These are phyloP conservation scores for Wickerhamomyces pijperi DNA, from an alignment of 805 yeast species.

Conservation along the genomic window DNA sequence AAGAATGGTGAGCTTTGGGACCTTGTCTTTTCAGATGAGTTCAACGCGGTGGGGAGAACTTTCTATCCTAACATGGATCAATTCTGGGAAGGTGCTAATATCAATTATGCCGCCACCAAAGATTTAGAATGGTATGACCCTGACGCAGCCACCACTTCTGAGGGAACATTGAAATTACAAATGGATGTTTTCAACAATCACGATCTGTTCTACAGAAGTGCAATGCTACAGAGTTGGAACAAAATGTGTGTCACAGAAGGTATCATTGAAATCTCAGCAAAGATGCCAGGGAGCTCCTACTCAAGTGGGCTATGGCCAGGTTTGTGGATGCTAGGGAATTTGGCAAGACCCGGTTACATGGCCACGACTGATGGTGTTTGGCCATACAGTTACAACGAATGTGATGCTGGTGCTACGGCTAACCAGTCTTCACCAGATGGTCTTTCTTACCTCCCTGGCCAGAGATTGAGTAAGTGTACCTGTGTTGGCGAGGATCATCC, in stretches of 20 bases:
- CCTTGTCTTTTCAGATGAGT: conserved; percentile 37
- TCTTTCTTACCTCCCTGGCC: conserved; percentile 34
- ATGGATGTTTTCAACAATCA: conserved; percentile 34
- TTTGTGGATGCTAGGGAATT: conserved; percentile 36
- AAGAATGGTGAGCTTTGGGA: conserved; percentile 27
- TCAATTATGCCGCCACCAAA: conserved; percentile 34
- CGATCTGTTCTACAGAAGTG: conserved; percentile 32
- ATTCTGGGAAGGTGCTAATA: conserved; percentile 32
- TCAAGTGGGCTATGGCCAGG: conserved; percentile 41
- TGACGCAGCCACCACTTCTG: conserved; percentile 30
- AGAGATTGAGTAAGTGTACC: conserved; percentile 31
- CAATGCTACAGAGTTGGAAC: conserved; percentile 39
- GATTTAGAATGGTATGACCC: conserved; percentile 45
- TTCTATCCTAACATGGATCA: conserved; percentile 38
- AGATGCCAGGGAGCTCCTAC: conserved; percentile 30
- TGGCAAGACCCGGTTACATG: conserved; percentile 38
- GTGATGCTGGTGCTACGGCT: conserved; percentile 41
- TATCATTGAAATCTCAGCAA: conserved; percentile 28
- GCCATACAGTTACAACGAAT: conserved; percentile 36
- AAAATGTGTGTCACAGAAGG: conserved; percentile 36
- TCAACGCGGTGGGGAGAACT: conserved; percentile 35
- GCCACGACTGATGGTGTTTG: conserved; percentile 38
- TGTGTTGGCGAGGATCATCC: conserved; percentile 36
- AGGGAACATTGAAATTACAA: conserved; percentile 28
- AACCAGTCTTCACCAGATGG: conserved; percentile 39